A percentile compares a stretch with the other conserved stretches of the same genome.
These are phyloP conservation scores for Plasmodium coatneyi DNA, from an alignment of 169 alveolate species.

Conservation along the genomic window DNA sequence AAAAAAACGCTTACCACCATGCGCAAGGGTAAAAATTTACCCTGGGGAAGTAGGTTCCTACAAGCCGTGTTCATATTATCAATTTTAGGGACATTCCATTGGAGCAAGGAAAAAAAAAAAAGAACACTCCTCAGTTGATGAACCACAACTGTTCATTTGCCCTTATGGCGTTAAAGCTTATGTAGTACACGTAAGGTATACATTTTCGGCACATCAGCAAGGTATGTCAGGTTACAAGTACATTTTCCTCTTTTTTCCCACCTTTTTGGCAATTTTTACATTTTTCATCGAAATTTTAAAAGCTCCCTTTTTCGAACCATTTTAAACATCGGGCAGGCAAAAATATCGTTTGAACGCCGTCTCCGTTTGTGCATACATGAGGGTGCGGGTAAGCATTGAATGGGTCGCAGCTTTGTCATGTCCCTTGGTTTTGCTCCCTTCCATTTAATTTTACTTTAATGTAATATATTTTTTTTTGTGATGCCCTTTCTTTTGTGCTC, in stretches of 20 bases:
- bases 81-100: not conserved
- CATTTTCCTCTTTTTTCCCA: not conserved
- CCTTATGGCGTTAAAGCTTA: not conserved
- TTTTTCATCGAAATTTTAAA: not conserved
- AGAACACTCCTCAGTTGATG: not conserved
- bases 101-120: not conserved
- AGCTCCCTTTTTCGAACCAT: not conserved
- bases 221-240: not conserved
- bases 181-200: not conserved
- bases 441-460: not conserved
- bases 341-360: not conserved
- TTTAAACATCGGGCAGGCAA: not conserved
- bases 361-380: not conserved
- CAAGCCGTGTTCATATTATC: not conserved
- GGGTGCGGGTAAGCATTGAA: not conserved
- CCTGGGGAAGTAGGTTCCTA: not conserved
- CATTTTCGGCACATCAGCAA: not conserved
- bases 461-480: not conserved
- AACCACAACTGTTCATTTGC: not conserved
- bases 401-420: not conserved
- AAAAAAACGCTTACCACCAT: slow-evolving; percentile 40
- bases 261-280: not conserved
- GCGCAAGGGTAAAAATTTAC: slow-evolving; percentile 12
- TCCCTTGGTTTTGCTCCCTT: not conserved
- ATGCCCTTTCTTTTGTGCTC: not conserved